Base-by-base conservation (phyloP, 441 rosid species). In the Syzygium malaccense region DNA sequence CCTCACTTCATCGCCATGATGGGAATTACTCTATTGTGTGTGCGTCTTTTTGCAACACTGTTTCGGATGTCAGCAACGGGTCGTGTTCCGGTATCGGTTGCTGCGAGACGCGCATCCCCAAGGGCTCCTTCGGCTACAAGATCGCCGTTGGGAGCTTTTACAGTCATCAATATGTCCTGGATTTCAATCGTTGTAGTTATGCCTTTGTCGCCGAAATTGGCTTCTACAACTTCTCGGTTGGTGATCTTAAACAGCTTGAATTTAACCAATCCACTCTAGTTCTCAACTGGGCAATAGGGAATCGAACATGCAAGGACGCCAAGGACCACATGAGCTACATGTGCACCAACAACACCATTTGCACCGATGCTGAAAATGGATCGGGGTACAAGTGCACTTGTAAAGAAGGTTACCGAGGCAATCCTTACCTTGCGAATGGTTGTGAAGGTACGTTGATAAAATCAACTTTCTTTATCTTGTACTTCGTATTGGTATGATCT, bases 1-100 rank as follows among this genome's bases (percentile, higher is more conserved):
- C 92, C 0, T 6, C 17, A 37, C 18, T 49, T 94, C 19, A 18
- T 2, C 3, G 91, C 90, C 5, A 0, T 0, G 6, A 10, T 49
- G 33, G 30, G 10, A 1, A n/a, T 2, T 92, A 68, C 56, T 48
- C 51, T 14, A 85, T 86, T 0, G 93, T 92, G 0, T 79, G 86
- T 32, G 14, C 57, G 86, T 80, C 89, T 66, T 55, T 30, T 3
- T 83, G 89, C 79, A 49, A 7, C 60, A 84, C 1, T 51, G 4
- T 83, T 25, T n/a, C 5, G 6, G 86, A 84, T 23, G 58, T 88
- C 12, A 79, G 3, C 32, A 48, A 90, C 13, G 90, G 89, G 14
- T 26, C 80, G 0, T 94, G 94, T 86, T 18, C 86, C 1, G 94
- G 96, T 10, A 37, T 84, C 17, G 97, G 95, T 11, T 95, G 94